A percentile compares a stretch with the other conserved stretches of the same genome.
Evolutionary conservation across 768 basidiomycete species (phyloP).

Genomic region (Multifurca ochricompacta): DNA sequence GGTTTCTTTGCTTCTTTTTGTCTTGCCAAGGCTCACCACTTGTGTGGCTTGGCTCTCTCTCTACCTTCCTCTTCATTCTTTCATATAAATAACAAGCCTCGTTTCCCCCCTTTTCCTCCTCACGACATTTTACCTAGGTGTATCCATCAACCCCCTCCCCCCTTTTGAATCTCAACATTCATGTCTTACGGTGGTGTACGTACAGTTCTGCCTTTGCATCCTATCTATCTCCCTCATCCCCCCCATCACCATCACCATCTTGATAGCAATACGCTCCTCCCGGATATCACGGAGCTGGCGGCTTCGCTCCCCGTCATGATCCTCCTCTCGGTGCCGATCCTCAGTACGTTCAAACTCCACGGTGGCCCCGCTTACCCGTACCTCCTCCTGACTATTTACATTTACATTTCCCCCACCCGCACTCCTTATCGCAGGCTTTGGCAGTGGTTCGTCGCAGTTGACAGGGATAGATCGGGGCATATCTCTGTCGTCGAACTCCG

Average conservation of each 20-base stretch:
- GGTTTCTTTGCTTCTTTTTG: too few species aligned
- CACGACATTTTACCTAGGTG: not conserved
- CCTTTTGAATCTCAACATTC: not conserved
- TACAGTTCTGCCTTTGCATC: not conserved
- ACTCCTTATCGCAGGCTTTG: conserved; percentile 44
- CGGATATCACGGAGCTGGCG: conserved; percentile 27
- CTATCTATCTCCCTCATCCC: not conserved
- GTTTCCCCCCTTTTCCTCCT: too few species aligned
- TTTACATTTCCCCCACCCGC: too few species aligned
- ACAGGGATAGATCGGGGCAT: conserved; percentile 57
- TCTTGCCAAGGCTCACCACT: too few species aligned
- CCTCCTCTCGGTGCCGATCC: conserved; percentile 67
- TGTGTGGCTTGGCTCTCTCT: too few species aligned
- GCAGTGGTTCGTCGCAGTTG: conserved; percentile 66
- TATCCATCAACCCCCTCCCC: not conserved
- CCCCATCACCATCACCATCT: not conserved
- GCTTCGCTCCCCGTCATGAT: conserved; percentile 30
- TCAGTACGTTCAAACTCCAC: conserved; percentile 46
- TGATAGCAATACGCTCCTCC: not conserved
- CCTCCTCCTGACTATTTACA: not conserved
- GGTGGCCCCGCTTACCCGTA: too few species aligned
- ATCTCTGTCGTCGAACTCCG: conserved; percentile 62
- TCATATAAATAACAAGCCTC: too few species aligned
- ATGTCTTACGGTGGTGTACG: conserved; percentile 19
- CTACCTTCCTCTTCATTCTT: too few species aligned